Evolutionary conservation across 2,329 filamentous ascomycete species (phyloP).

Genomic region (Orbilia brochopaga): DNA sequence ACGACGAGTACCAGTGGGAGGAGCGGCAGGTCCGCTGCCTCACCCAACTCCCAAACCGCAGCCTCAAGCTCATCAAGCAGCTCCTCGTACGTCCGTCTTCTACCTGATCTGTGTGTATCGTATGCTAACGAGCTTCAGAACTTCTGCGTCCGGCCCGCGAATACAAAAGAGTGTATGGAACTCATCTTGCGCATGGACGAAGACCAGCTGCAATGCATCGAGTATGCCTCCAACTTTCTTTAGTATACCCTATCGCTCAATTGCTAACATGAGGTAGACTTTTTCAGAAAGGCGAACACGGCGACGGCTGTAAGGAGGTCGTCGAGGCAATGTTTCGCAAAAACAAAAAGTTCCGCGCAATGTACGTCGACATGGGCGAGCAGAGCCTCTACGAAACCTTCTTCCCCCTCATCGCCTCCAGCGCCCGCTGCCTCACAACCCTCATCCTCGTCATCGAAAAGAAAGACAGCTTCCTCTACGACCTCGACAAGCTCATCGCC

Average conservation of each 20-base stretch:
- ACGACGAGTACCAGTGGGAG: constrained; percentile 45
- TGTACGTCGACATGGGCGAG: constrained; percentile 46
- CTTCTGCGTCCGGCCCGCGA: constrained; percentile 36
- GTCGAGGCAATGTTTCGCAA: constrained; percentile 45
- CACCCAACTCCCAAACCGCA: constrained; percentile 27
- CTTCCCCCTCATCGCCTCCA: constrained; percentile 38
- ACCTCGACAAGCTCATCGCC: constrained; percentile 21
- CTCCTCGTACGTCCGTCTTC: constrained; percentile 17
- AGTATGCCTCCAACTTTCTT: constrained; percentile 10
- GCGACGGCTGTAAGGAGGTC: constrained; percentile 41
- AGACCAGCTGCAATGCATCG: constrained; percentile 44
- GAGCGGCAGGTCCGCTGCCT: constrained; percentile 39
- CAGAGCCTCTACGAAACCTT: constrained; percentile 46
- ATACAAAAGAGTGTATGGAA: constrained; percentile 41
- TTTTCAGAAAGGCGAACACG: constrained; percentile 31
- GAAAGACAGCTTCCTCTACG: constrained; percentile 23
- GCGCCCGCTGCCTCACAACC: constrained; percentile 25
- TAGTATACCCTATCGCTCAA: not conserved
- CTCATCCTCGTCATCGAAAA: constrained; percentile 48
- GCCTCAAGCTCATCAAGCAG: constrained; percentile 31
- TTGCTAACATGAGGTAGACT: constrained; percentile 19
- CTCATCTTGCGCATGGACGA: constrained; percentile 29
- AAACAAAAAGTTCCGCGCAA: constrained; percentile 44
- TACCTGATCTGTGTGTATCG: not conserved
- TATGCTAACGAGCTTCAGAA: constrained; percentile 19